Conservation (phyloP, 2,329 filamentous ascomycete genomes). For the Fusarium sp. region DNA sequence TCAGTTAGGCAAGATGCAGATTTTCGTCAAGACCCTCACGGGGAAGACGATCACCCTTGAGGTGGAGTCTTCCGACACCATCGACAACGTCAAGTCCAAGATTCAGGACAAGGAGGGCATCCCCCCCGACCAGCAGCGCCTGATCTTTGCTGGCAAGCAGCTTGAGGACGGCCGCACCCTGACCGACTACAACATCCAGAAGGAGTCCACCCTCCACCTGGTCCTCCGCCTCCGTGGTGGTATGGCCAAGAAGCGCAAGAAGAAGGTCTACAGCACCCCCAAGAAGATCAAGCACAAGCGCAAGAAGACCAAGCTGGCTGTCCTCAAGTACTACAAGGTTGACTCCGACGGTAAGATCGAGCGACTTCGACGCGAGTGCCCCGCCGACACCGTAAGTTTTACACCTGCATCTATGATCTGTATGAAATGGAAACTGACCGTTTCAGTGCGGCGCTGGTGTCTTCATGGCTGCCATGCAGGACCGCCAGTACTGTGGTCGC, state of each 20-base stretch:
- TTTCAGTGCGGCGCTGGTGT: slow-evolving; percentile 96
- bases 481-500: slow-evolving; percentile 94
- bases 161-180: slow-evolving; percentile 99
- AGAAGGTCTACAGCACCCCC: slow-evolving; percentile 99
- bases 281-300: slow-evolving; percentile 99
- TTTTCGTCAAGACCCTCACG: slow-evolving; percentile 89
- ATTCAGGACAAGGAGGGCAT: slow-evolving; percentile 99
- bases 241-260: slow-evolving; percentile 97
- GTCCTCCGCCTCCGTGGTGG: slow-evolving; percentile 98
- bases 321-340: slow-evolving; percentile 99
- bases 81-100: slow-evolving; percentile 99
- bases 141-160: slow-evolving; percentile 99
- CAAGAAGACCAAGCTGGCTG: slow-evolving; percentile 99
- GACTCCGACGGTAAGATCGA: slow-evolving; percentile 99
- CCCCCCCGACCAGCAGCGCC: slow-evolving; percentile 97
- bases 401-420: neutral
- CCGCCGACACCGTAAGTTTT: slow-evolving; percentile 79
- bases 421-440: slow-evolving; percentile 36
- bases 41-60: slow-evolving; percentile 99
- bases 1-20: slow-evolving; percentile 74
- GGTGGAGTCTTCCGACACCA: slow-evolving; percentile 99
- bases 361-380: slow-evolving; percentile 98
- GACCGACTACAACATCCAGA: slow-evolving; percentile 99
- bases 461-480: slow-evolving; percentile 99
- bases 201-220: slow-evolving; percentile 98